phyloP scores from a whole-genome alignment of 75 land plant species.

The Azolla pinnata region DNA sequence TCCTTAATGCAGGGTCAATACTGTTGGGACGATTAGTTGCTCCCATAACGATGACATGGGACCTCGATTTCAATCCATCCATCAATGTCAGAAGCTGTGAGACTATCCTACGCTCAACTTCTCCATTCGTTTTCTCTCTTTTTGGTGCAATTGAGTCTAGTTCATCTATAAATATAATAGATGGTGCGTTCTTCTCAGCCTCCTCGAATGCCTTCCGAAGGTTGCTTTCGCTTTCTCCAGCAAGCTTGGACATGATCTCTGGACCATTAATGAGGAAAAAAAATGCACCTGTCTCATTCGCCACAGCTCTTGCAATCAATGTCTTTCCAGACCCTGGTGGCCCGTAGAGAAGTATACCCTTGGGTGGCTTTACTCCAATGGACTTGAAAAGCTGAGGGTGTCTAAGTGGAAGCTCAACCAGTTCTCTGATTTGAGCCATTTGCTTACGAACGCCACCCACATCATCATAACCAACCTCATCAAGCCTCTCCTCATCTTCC shows the following conservation, averaged over 20 bases:
- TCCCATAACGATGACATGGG: conserved; percentile 83
- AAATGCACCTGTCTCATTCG: conserved; percentile 81
- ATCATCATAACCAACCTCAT: conserved; percentile 87
- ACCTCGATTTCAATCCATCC: conserved; percentile 72
- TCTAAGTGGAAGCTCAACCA: conserved; percentile 72
- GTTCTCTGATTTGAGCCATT: conserved; percentile 81
- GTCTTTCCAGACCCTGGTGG: conserved; percentile 91
- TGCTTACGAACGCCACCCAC: conserved; percentile 87
- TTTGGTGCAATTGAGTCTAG: conserved; percentile 81
- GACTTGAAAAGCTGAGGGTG: conserved; percentile 83
- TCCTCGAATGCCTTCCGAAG: conserved; percentile 81
- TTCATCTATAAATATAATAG: conserved; percentile 78
- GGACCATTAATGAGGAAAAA: conserved; percentile 79
- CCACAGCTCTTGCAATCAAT: conserved; percentile 73
- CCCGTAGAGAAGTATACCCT: conserved; percentile 71
- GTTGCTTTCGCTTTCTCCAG: conserved; percentile 84
- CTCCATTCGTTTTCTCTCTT: conserved; percentile 76
- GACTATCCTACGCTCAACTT: conserved; percentile 78
- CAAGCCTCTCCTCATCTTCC: conserved; percentile 65
- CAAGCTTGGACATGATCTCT: conserved; percentile 78
- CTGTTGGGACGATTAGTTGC: conserved; percentile 84
- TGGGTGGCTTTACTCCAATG: conserved; percentile 80
- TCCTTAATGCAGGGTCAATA: conserved; percentile 76
- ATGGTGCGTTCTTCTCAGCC: conserved; percentile 84
- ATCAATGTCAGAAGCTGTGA: conserved; percentile 72